Conservation (phyloP, 2,329 filamentous ascomycete species). For the Ophidiomyces ophidiicola region DNA sequence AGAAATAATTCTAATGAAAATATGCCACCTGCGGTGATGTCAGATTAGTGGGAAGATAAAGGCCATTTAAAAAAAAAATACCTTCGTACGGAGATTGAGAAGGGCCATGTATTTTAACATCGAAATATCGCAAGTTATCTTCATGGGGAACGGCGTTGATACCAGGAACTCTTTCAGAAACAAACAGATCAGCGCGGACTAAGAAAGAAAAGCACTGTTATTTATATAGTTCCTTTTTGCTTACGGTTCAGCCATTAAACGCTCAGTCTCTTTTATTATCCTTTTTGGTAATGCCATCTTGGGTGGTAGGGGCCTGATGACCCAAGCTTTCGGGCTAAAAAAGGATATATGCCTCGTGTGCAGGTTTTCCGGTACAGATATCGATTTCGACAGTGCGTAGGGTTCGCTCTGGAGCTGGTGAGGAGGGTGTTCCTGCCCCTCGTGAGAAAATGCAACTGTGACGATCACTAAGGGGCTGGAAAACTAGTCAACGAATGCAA, state of each 20-base stretch:
- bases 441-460: too few species aligned
- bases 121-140: slow-evolving; percentile 95
- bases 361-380: neutral
- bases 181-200: slow-evolving; percentile 3
- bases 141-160: slow-evolving; percentile 94
- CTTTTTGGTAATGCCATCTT: slow-evolving; percentile 74
- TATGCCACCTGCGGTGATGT: slow-evolving; percentile 49
- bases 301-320: neutral
- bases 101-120: slow-evolving; percentile 90
- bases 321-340: too few species aligned
- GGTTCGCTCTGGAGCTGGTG: too few species aligned
- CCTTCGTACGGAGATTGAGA: slow-evolving; percentile 90
- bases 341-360: neutral
- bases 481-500: too few species aligned
- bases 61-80: slow-evolving; percentile 26
- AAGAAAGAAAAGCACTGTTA: neutral
- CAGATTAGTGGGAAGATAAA: slow-evolving; percentile 1
- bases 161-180: slow-evolving; percentile 63
- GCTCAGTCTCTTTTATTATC: slow-evolving; percentile 97
- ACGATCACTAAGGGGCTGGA: too few species aligned
- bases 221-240: slow-evolving; percentile 23
- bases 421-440: too few species aligned
- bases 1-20: slow-evolving; percentile 97
- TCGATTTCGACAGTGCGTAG: too few species aligned
- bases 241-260: slow-evolving; percentile 91